Percentiles rank a stretch among this genome's conserved stretches.
Conservation (phyloP, 306 rosid genomes). For the Ormosia semicastrata region DNA sequence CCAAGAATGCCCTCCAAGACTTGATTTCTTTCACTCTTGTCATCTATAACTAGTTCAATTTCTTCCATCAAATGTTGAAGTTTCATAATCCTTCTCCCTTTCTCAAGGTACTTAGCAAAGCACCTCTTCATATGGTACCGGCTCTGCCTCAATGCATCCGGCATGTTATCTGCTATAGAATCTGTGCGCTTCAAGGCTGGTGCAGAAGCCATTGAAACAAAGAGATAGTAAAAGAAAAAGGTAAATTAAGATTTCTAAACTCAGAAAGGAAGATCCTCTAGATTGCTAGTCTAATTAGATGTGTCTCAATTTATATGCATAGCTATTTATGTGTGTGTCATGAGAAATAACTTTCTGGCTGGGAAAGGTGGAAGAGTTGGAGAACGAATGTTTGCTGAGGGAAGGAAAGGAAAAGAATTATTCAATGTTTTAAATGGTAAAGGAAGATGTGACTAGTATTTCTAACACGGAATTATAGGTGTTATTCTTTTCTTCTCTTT, state of each 20-base stretch:
- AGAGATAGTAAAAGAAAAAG: neutral
- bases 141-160: slow-evolving; percentile 78
- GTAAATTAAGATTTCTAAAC: neutral
- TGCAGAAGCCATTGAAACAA: slow-evolving; percentile 43
- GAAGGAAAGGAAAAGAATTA: slow-evolving; percentile 51
- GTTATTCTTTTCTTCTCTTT: slow-evolving; percentile 63
- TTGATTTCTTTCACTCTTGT: slow-evolving; percentile 50
- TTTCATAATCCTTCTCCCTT: slow-evolving; percentile 74
- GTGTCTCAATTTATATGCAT: slow-evolving; percentile 36
- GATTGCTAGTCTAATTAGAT: neutral
- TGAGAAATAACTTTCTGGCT: neutral
- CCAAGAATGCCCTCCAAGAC: slow-evolving; percentile 74
- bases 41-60: slow-evolving; percentile 64
- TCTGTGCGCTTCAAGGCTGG: slow-evolving; percentile 46
- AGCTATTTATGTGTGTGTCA: slow-evolving; percentile 25
- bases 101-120: slow-evolving; percentile 70
- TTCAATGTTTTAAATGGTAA: slow-evolving; percentile 31
- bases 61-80: slow-evolving; percentile 72
- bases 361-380: slow-evolving; percentile 35
- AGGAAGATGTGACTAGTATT: slow-evolving; percentile 15
- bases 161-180: slow-evolving; percentile 61
- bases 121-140: slow-evolving; percentile 78
- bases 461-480: slow-evolving; percentile 34
- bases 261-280: neutral
- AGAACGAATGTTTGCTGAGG: slow-evolving; percentile 42